phyloP scores from a whole-genome alignment of 345 rosid genomes.

The Erysimum cheiranthoides region DNA sequence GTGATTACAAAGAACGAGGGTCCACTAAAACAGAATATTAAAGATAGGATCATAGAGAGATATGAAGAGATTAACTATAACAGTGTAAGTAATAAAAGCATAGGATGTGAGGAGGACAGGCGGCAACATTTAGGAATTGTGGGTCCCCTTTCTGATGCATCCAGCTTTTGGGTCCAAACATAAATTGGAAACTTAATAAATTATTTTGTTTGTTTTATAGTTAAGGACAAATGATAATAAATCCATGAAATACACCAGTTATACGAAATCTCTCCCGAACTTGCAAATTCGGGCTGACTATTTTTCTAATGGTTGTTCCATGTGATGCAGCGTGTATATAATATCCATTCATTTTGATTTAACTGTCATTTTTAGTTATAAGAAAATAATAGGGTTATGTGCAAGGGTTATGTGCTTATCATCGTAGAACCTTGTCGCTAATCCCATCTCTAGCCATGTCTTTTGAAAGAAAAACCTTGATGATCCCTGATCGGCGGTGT shows the following conservation, averaged over 20 bases:
- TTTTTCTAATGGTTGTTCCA: neutral
- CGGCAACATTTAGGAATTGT: slow-evolving; percentile 31
- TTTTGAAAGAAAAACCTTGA: too few relatives aligned
- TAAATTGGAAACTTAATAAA: neutral
- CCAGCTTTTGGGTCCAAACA: slow-evolving; percentile 36
- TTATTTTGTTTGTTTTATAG: slow-evolving; percentile 26
- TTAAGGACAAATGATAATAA: slow-evolving; percentile 18
- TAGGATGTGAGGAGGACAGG: slow-evolving; percentile 39
- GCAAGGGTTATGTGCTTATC: too few relatives aligned
- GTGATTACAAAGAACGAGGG: neutral
- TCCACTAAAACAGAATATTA: slow-evolving; percentile 19
- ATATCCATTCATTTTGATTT: neutral
- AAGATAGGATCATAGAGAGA: slow-evolving; percentile 11
- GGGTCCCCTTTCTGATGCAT: slow-evolving; percentile 28
- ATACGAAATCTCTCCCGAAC: neutral
- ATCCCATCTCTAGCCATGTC: too few relatives aligned
- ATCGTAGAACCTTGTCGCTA: too few relatives aligned
- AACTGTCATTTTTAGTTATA: neutral
- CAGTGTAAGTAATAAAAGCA: slow-evolving; percentile 25
- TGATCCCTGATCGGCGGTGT: too few relatives aligned
- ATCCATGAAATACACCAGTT: neutral
- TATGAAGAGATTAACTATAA: slow-evolving; percentile 23
- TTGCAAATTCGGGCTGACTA: neutral
- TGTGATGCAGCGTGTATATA: neutral
- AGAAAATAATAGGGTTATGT: too few relatives aligned